Evolutionary conservation across 768 basidiomycete genomes (phyloP).

Genomic region (Hydnum rufescens): DNA sequence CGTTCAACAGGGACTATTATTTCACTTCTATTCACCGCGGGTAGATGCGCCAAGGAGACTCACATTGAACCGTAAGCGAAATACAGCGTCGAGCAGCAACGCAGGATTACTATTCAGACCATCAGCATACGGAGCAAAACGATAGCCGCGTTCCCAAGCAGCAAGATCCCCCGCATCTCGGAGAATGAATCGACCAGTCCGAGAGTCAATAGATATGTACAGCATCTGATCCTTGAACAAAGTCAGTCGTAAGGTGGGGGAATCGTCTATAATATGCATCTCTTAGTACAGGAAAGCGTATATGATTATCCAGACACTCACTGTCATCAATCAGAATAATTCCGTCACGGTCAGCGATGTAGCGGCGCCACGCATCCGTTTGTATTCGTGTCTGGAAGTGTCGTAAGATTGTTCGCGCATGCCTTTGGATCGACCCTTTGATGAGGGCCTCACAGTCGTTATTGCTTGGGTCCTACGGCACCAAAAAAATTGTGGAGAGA

Average conservation of each 20-base stretch:
- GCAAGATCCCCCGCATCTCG: conserved; percentile 68
- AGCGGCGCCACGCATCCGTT: conserved; percentile 26
- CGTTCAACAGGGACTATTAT: not conserved
- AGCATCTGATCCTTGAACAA: conserved; percentile 62
- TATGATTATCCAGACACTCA: conserved; percentile 15
- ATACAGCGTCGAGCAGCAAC: conserved; percentile 35
- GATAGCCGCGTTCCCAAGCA: conserved; percentile 48
- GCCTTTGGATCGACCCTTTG: conserved; percentile 38
- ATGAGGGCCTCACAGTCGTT: conserved; percentile 61
- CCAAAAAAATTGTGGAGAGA: not conserved
- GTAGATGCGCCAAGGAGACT: conserved; percentile 13
- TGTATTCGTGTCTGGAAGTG: conserved; percentile 34
- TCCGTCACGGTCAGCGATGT: conserved; percentile 35
- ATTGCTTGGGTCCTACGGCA: conserved; percentile 35
- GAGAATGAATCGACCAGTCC: conserved; percentile 61
- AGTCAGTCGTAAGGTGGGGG: conserved; percentile 41
- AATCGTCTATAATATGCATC: conserved; percentile 23
- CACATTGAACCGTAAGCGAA: conserved; percentile 42
- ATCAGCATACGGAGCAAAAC: conserved; percentile 37
- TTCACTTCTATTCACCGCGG: conserved; percentile 1
- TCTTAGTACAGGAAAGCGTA: not conserved
- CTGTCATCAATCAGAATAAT: conserved; percentile 38
- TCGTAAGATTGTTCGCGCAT: conserved; percentile 41
- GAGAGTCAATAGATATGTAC: conserved; percentile 53
- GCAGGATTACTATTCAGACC: conserved; percentile 51